Percentiles rank a stretch among this genome's conserved stretches.
phyloP scores from a whole-genome alignment of 208 protist genomes.

The Wallacemonas sp. region DNA sequence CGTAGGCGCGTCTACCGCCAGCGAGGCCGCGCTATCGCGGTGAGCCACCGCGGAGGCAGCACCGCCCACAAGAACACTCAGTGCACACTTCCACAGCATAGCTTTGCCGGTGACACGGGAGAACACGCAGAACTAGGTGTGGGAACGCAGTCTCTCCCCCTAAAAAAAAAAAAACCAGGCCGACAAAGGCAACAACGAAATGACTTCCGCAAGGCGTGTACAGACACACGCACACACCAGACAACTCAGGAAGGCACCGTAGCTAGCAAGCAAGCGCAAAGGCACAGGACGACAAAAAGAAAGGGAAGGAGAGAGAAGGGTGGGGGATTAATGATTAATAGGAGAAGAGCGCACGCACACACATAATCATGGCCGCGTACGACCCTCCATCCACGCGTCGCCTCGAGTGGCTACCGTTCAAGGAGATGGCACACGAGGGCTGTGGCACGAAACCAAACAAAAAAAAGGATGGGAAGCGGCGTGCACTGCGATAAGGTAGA shows the following conservation, averaged over 20 bases:
- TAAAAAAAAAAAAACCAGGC: slow-evolving; percentile 7
- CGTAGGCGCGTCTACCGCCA: slow-evolving; percentile 57
- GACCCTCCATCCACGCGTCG: too few relatives aligned
- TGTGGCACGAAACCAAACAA: slow-evolving; percentile 14
- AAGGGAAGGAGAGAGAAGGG: background rate
- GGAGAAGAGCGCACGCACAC: background rate
- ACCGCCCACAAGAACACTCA: slow-evolving; percentile 32
- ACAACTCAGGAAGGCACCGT: background rate
- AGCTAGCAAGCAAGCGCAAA: background rate
- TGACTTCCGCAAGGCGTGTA: background rate
- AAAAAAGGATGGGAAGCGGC: too few relatives aligned
- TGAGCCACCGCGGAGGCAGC: slow-evolving; percentile 33
- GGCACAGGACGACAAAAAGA: background rate
- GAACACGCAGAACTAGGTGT: slow-evolving; percentile 8
- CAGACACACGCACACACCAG: background rate
- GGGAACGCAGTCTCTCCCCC: background rate
- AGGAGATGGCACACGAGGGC: too few relatives aligned
- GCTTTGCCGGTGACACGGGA: background rate
- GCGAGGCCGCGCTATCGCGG: slow-evolving; percentile 20
- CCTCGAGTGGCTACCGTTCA: too few relatives aligned
- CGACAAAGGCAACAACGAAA: background rate
- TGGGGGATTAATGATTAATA: background rate
- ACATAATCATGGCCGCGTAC: too few relatives aligned
- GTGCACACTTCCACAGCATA: slow-evolving; percentile 60
- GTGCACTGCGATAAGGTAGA: too few relatives aligned